Evolutionary conservation across 2,329 filamentous ascomycete species (phyloP), one percentile per base, ranked within the genome.

Genomic region (Peltaster fructicola): DNA sequence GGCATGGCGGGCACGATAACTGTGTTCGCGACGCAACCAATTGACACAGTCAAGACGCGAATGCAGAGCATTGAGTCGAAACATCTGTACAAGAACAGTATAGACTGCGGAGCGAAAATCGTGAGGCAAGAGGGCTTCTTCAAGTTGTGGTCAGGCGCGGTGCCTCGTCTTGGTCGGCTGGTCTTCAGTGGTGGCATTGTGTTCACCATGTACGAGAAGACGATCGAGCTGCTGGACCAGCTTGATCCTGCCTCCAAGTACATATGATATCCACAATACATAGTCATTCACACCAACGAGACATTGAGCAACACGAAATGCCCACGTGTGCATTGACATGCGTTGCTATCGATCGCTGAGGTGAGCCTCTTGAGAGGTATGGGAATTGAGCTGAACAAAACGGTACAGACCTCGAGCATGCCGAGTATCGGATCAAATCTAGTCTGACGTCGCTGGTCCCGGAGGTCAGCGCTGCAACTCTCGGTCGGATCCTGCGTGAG

Each of bases 161-260:
- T 95, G 38, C 88, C 88, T 1, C 63, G 88, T 26, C 53, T 98
- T 42, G 85, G 72, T 13, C 63, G 88, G 29, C 51, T 98, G 39
- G 77, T 93, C 20, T 53, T 95, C 52, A 93, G 82, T 44, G 88
- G 88, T 28, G 88, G 88, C 10, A 92, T 98, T 44, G 88, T 98
- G 19, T 98, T 98, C 47, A 90, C 88, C 12, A 90, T 95, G 68
- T 74, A 93, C 50, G 85, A 95, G 59, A 93, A 93, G 65, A 78
- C 75, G 30, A 95, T 95, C 61, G 85, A 93, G 26, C 42, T 82
- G 30, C 70, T 98, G 59, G 68, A 80, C 41, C 61, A 50, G 44
- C 30, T 84, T 25, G 88, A 98, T 48, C 88, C 88, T 1, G 67
- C 90, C 42, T 71, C 72, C 45, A 75, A 65, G 48, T 93, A 90